Base-by-base conservation (phyloP, 2,329 filamentous ascomycete species). In the Rutstroemia sp. region DNA sequence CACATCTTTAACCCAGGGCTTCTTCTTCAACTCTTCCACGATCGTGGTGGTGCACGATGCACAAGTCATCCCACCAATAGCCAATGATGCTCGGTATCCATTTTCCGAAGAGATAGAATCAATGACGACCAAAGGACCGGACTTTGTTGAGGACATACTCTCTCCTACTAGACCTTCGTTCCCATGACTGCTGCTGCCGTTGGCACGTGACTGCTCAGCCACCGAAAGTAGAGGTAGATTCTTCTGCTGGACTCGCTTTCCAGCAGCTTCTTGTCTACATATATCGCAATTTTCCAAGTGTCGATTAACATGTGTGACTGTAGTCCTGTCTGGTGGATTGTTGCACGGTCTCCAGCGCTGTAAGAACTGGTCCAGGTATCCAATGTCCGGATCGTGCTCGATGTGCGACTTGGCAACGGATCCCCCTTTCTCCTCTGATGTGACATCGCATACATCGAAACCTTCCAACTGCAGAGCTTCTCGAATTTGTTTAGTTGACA, bases 61-160 rank as follows among this genome's bases (percentile, higher is more conserved):
- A 67, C 80, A 82, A 46, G 76, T 81, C 80, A 83, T 82, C 7
- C 80, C 80, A 21, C 72, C 75, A 57, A 83, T 75, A 25, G 75
- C 69, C 10, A 84, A 60, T 0, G 73, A 77, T 2, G 75, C 79
- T 40, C 75, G 71, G 75, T 78, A 83, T n/a, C 64, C 64, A 9
- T 69, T 59, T 19, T 68, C 63, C 8, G 64, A 61, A 2, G 69
- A 65, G n/a, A 54, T 40, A 8, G 49, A 51, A 51, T 73, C 72
- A 36, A 75, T 63, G 5, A 70, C 68, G 9, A 75, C 67, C 46
- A 67, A 56, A 16, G 64, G 50, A 17, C 51, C 40, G 9, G 51
- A 40, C 17, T 48, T 49, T 27, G 47, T 14, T 6, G n/a, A 14
- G 21, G 25, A 34, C 51, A 50, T 55, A 46, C 12, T 56, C 23